These are phyloP conservation scores for Nicotiana otophora DNA, from an alignment of 257 asterid species.

Conservation along the genomic window DNA sequence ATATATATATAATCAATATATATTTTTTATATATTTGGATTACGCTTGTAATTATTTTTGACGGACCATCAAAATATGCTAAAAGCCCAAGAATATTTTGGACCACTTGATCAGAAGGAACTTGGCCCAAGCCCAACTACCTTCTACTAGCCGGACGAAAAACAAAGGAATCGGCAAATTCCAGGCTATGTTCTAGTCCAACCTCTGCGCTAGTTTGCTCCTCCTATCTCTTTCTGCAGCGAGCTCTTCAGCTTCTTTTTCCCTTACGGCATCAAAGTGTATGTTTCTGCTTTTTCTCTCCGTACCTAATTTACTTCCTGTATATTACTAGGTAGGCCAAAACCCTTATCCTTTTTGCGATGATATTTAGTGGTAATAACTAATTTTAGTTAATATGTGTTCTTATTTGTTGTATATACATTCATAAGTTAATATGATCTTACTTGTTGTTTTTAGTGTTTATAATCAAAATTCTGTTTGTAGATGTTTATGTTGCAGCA, in stretches of 20 bases:
- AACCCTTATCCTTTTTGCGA: not conserved
- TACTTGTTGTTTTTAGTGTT: not conserved
- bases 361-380: not conserved
- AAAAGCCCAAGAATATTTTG: not conserved
- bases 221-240: not conserved
- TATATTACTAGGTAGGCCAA: not conserved
- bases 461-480: not conserved
- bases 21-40: too few relatives aligned
- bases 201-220: not conserved
- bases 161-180: not conserved
- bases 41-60: too few relatives aligned
- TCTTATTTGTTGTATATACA: not conserved
- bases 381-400: not conserved
- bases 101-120: not conserved
- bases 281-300: not conserved
- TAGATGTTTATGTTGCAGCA: constrained; percentile 46
- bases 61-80: too few relatives aligned
- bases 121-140: not conserved
- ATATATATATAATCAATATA: too few relatives aligned
- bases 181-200: not conserved
- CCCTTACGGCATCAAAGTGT: not conserved
- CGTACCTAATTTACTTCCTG: not conserved
- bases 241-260: not conserved
- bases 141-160: not conserved
- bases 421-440: not conserved